Evolutionary conservation across 192 early-diverging fungal species (phyloP).

Genomic region (Linnemannia exigua): DNA sequence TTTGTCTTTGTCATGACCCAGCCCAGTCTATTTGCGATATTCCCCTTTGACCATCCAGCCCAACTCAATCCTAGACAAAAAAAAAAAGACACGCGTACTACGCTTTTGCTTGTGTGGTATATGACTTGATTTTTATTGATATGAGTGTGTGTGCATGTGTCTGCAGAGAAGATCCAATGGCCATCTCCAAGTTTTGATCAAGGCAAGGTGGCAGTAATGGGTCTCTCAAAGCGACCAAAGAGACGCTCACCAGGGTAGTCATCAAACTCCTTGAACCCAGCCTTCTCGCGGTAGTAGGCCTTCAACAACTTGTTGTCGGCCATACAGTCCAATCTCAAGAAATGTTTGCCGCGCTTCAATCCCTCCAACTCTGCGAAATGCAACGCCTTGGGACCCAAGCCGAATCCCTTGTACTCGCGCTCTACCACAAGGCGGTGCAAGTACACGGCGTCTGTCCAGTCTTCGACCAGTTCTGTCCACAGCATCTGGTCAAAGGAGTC

Average conservation of each 20-base stretch:
- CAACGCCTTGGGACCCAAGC: constrained; percentile 43
- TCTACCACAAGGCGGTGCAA: constrained; percentile 52
- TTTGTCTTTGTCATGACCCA: no score
- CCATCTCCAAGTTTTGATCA: neutral
- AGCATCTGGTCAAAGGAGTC: constrained; percentile 56
- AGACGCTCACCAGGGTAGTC: constrained; percentile 51
- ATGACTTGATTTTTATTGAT: no score
- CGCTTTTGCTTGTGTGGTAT: no score
- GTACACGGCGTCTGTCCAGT: constrained; percentile 52
- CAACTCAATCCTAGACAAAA: no score
- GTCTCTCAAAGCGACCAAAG: constrained; percentile 51
- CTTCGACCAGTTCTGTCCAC: constrained; percentile 51
- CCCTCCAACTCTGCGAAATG: constrained; percentile 47
- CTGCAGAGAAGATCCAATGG: neutral
- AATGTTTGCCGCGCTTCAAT: constrained; percentile 45
- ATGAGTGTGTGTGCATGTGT: neutral
- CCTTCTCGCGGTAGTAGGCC: constrained; percentile 50
- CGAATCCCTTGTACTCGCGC: constrained; percentile 50
- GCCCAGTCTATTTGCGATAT: no score
- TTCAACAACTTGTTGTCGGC: constrained; percentile 55
- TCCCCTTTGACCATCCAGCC: no score
- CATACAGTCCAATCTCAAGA: constrained; percentile 49
- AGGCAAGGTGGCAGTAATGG: constrained; percentile 37
- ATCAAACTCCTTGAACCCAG: constrained; percentile 47
- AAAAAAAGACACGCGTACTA: no score